Evolutionary conservation across 2,329 filamentous ascomycete genomes (phyloP), one percentile per base, ranked within the genome.

Genomic region (Didymella segeticola): DNA sequence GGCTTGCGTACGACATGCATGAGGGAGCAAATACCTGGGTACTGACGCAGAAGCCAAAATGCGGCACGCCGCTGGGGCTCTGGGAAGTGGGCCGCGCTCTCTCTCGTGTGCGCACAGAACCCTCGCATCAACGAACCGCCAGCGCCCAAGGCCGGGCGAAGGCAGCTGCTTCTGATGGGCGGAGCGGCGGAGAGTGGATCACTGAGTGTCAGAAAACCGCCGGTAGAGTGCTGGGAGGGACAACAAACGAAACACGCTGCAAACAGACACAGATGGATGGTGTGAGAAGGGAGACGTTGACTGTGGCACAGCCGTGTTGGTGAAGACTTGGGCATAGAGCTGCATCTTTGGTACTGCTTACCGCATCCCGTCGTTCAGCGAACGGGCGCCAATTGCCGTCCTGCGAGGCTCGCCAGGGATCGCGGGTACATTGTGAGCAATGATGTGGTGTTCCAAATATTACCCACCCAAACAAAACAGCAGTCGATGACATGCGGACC

Each of bases 261-360:
- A 57, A 62, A 62, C 53, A 41, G 47, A 36, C 53, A 55, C 49
- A 63, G 54, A 2, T 12, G 15, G 20, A 17, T 22, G 36, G 30
- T 30, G 37, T 34, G 43, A 26, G 43, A 27, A 27, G 17, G n/a
- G 30, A 31, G 50, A 34, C 25, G 22, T 20, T 22, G 30, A 29
- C 11, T 47, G 43, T 43, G 29, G 43, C 30, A 47, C 43, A 22
- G 43, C 23, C 20, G 38, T 15, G 36, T 51, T 51, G 39, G 47
- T 45, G 47, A 49, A 41, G 48, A n/a, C n/a, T n/a, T n/a, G n/a
- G 36, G 52, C 27, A 41, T 25, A 55, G 56, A 46, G 48, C 43
- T 41, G 42, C 57, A 58, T 49, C 23, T 54, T 60, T 67, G 60
- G 61, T 56, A 69, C 63, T 53, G 63, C 46, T 60, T 62, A 57